Evolutionary conservation across 108 stramenopile genomes (phyloP).

Genomic region (Skeletonema tropicum): DNA sequence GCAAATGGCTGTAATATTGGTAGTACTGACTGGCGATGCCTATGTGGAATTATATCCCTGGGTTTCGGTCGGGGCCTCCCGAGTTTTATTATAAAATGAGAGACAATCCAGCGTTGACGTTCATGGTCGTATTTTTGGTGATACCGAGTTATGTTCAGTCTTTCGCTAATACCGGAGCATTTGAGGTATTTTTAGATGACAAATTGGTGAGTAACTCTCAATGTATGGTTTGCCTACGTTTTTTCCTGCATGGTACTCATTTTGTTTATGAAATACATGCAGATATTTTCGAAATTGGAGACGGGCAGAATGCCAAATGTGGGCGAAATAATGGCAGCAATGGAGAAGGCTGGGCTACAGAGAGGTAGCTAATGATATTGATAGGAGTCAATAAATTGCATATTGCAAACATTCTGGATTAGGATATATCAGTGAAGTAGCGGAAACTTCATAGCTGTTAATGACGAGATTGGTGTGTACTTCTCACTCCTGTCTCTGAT

Average conservation of each 20-base stretch:
- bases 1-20: conserved; percentile 42
- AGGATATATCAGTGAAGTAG: conserved; percentile 4
- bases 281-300: conserved; percentile 53
- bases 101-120: conserved; percentile 41
- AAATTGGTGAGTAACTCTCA: conserved; percentile 32
- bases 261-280: background rate
- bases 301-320: conserved; percentile 49
- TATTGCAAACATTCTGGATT: conserved; percentile 1
- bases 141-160: conserved; percentile 47
- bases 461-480: conserved; percentile 33
- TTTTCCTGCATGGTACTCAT: background rate
- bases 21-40: conserved; percentile 45
- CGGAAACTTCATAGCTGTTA: conserved; percentile 28
- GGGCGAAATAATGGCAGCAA: conserved; percentile 30
- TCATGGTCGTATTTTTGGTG: conserved; percentile 44
- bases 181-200: conserved; percentile 47
- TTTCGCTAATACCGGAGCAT: conserved; percentile 41
- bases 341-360: conserved; percentile 37
- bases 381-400: background rate
- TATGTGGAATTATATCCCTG: conserved; percentile 42
- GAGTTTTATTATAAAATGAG: conserved; percentile 50
- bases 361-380: conserved; percentile 10
- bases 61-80: conserved; percentile 25
- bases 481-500: conserved; percentile 6
- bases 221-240: background rate